phyloP scores from a whole-genome alignment of 2,329 filamentous ascomycete genomes.

The Lasiodiplodia hormozganensis region DNA sequence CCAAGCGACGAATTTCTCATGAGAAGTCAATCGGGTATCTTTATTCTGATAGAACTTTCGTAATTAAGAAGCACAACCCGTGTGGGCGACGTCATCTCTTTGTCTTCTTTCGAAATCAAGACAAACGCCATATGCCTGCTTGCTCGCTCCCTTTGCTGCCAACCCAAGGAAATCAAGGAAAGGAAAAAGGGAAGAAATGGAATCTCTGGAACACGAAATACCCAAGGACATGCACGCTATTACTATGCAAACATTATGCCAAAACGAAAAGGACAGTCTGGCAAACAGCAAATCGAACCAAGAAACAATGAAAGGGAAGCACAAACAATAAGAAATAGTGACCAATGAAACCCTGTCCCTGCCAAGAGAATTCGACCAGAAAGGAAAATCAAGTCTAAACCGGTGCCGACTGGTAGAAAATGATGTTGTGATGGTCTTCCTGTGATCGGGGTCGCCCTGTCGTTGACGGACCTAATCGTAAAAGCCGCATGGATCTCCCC shows the following conservation, averaged over 20 bases:
- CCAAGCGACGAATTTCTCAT: not conserved
- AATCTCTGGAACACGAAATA: not conserved
- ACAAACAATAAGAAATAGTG: conserved; percentile 2
- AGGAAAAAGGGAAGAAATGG: not conserved
- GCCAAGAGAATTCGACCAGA: conserved; percentile 18
- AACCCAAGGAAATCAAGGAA: not conserved
- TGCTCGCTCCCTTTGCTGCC: not conserved
- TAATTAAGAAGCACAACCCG: conserved; percentile 18
- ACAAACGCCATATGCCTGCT: conserved; percentile 12
- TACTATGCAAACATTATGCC: conserved; percentile 5
- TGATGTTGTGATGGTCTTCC: not conserved
- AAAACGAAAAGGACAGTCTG: not conserved
- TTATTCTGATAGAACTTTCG: not conserved
- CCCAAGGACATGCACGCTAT: conserved; percentile 8
- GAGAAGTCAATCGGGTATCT: conserved; percentile 15
- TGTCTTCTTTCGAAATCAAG: conserved; percentile 14
- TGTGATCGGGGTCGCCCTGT: not conserved
- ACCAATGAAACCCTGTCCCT: conserved; percentile 16
- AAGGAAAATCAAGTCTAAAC: not conserved
- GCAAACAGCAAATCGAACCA: not conserved
- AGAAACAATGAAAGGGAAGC: conserved; percentile 6
- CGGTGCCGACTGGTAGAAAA: not conserved
- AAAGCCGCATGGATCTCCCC: conserved; percentile 3
- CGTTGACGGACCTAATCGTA: not conserved
- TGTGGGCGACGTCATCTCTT: conserved; percentile 24